Percentiles rank a stretch among this genome's conserved stretches.
phyloP scores from a whole-genome alignment of 208 protist species.

The Leishmania tarentolae region DNA sequence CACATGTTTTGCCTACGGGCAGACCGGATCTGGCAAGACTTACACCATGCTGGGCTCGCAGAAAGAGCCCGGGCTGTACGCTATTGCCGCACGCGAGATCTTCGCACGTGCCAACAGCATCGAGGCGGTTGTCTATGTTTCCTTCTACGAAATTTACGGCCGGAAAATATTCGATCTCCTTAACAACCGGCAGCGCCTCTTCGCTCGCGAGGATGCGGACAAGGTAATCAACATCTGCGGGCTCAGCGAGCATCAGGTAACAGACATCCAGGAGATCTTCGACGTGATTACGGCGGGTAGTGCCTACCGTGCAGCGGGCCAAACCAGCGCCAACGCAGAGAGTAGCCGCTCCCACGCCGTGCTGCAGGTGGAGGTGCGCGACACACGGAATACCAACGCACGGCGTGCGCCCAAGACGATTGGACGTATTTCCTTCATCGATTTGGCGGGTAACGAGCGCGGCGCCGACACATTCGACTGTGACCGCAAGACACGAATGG shows the following conservation, averaged over 20 bases:
- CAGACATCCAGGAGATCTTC: slow-evolving; percentile 87
- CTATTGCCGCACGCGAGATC: slow-evolving; percentile 94
- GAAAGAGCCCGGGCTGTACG: slow-evolving; percentile 92
- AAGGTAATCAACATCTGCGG: slow-evolving; percentile 96
- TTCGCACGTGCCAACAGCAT: slow-evolving; percentile 77
- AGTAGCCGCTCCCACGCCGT: slow-evolving; percentile 94
- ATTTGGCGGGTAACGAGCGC: slow-evolving; percentile 98
- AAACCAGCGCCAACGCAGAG: slow-evolving; percentile 92
- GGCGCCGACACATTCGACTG: slow-evolving; percentile 95
- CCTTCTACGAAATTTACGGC: slow-evolving; percentile 98
- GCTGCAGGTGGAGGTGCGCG: slow-evolving; percentile 84
- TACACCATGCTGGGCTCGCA: slow-evolving; percentile 93
- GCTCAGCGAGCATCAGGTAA: slow-evolving; percentile 88
- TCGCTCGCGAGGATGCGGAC: slow-evolving; percentile 94
- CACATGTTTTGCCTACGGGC: slow-evolving; percentile 98
- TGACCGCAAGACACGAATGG: slow-evolving; percentile 95
- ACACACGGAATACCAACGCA: slow-evolving; percentile 26
- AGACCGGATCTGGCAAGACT: slow-evolving; percentile 97
- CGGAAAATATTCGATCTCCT: slow-evolving; percentile 97
- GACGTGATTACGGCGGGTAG: slow-evolving; percentile 92
- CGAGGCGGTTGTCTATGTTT: slow-evolving; percentile 77
- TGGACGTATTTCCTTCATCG: slow-evolving; percentile 98
- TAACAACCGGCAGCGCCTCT: slow-evolving; percentile 92
- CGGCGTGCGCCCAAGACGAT: slow-evolving; percentile 60
- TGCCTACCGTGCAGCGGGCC: slow-evolving; percentile 82